Percentiles rank a stretch among this genome's conserved stretches.
Evolutionary conservation across 2,329 filamentous ascomycete genomes (phyloP).

Genomic region (Eutypa lata): DNA sequence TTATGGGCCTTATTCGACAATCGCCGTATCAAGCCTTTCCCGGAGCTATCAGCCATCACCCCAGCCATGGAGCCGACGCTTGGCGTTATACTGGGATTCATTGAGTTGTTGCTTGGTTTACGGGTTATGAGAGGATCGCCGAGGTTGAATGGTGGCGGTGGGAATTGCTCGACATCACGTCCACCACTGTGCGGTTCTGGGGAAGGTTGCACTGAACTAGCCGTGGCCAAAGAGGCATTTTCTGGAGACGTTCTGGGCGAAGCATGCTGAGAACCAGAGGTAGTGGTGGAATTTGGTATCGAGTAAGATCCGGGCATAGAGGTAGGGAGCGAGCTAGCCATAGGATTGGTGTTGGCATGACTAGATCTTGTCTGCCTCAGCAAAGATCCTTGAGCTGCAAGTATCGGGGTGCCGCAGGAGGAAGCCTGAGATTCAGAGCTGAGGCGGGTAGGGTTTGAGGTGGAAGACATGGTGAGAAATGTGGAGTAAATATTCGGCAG

Average conservation of each 20-base stretch:
- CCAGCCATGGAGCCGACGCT: slow-evolving; percentile 57
- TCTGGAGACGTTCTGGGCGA: slow-evolving; percentile 59
- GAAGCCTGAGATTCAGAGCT: slow-evolving; percentile 26
- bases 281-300: slow-evolving; percentile 53
- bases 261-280: slow-evolving; percentile 52
- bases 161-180: slow-evolving; percentile 50
- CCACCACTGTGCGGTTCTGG: slow-evolving; percentile 61
- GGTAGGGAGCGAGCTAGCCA: slow-evolving; percentile 33
- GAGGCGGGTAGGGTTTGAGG: slow-evolving; percentile 27
- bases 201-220: slow-evolving; percentile 64
- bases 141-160: slow-evolving; percentile 61
- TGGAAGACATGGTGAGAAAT: slow-evolving; percentile 31
- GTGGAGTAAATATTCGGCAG: slow-evolving; percentile 22
- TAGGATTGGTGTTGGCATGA: slow-evolving; percentile 46
- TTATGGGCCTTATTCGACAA: slow-evolving; percentile 78
- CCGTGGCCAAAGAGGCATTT: slow-evolving; percentile 49
- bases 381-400: slow-evolving; percentile 40
- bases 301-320: slow-evolving; percentile 46
- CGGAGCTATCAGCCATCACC: slow-evolving; percentile 31
- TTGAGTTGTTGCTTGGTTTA: slow-evolving; percentile 59
- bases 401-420: slow-evolving; percentile 31
- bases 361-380: slow-evolving; percentile 42
- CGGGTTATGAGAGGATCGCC: slow-evolving; percentile 67
- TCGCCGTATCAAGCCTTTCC: slow-evolving; percentile 69
- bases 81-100: slow-evolving; percentile 57